Conservation (phyloP, 257 asterid species). For the Solanum tacnaense region DNA sequence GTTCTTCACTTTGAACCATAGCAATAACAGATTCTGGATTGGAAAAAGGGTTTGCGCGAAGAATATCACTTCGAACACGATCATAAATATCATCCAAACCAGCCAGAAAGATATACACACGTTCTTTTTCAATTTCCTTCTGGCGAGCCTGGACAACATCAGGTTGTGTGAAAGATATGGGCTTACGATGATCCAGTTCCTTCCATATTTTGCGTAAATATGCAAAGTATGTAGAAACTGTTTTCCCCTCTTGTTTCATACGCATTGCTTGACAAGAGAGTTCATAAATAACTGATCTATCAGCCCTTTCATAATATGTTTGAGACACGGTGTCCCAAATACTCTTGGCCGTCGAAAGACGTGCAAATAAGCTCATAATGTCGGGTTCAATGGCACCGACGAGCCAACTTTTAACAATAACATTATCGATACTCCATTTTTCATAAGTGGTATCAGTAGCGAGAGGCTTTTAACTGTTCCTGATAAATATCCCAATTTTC, state of each 20-base stretch:
- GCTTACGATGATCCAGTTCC: background rate
- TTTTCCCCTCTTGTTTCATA: background rate
- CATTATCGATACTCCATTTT: background rate
- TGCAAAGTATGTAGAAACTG: too few relatives aligned
- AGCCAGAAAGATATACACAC: background rate
- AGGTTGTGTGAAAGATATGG: background rate
- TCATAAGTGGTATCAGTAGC: background rate
- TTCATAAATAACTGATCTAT: background rate
- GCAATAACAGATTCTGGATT: background rate
- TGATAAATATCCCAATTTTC: background rate
- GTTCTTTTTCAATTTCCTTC: background rate
- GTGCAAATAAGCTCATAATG: background rate
- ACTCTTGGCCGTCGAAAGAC: background rate
- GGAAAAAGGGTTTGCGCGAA: background rate
- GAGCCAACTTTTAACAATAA: background rate
- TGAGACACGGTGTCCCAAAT: background rate
- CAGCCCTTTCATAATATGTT: background rate
- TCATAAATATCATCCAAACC: background rate
- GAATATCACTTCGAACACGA: background rate
- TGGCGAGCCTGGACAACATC: background rate
- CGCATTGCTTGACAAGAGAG: background rate
- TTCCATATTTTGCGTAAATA: too few relatives aligned
- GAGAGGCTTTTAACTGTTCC: background rate
- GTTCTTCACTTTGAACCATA: background rate
- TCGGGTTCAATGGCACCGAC: too few relatives aligned